These are phyloP conservation scores for Pseudotsuga menziesii DNA, from an alignment of 75 land plant genomes.

Conservation along the genomic window DNA sequence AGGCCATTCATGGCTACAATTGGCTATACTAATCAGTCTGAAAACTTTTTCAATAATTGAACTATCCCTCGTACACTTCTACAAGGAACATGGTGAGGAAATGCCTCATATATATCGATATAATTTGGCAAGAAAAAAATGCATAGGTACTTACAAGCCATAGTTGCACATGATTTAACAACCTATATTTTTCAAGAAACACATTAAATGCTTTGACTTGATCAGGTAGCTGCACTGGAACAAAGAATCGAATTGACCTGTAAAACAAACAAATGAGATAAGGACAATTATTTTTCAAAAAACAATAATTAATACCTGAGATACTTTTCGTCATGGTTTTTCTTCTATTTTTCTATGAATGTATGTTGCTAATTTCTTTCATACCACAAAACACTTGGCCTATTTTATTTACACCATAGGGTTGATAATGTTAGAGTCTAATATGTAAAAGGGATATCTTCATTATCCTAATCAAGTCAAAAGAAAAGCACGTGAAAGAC, in stretches of 20 bases:
- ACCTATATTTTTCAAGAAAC: slow-evolving; percentile 15
- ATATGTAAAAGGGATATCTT: too few relatives aligned
- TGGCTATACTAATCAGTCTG: too few relatives aligned
- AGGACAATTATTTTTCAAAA: neutral
- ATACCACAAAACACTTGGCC: neutral
- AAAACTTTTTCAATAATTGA: neutral
- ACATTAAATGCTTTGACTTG: slow-evolving; percentile 11
- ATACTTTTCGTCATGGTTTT: neutral
- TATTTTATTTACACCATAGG: neutral
- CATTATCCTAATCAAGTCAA: too few relatives aligned
- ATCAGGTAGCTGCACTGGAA: slow-evolving; percentile 18
- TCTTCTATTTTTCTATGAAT: neutral
- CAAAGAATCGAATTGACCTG: slow-evolving; percentile 18
- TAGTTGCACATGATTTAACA: slow-evolving; percentile 11
- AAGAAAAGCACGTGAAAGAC: too few relatives aligned
- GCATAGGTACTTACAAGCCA: slow-evolving; percentile 16
- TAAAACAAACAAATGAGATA: slow-evolving; percentile 5
- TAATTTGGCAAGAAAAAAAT: neutral
- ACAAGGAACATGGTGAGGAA: neutral
- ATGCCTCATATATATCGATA: neutral
- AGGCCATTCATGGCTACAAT: neutral
- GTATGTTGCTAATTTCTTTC: too few relatives aligned
- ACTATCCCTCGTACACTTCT: neutral
- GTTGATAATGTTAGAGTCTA: too few relatives aligned
- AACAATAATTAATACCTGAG: neutral